Evolutionary conservation across 805 yeast genomes (phyloP).

Genomic region (Candida pseudoglaebosa): DNA sequence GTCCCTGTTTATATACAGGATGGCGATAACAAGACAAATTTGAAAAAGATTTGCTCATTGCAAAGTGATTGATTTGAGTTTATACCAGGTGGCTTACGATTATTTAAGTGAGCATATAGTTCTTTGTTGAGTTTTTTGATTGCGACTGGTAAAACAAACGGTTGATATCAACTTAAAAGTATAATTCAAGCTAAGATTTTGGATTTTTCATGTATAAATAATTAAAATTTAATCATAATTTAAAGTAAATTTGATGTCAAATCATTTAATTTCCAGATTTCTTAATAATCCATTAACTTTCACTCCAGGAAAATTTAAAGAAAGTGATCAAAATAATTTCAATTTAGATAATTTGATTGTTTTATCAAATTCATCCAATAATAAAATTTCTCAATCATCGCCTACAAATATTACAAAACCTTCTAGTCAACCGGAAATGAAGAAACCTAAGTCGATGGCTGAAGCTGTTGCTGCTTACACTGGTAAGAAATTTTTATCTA

Average conservation of each 20-base stretch:
- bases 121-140: background rate
- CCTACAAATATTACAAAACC: background rate
- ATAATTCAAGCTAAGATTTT: background rate
- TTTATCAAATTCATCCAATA: conserved; percentile 1
- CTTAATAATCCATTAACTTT: conserved; percentile 60
- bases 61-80: background rate
- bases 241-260: too few species aligned
- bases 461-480: conserved; percentile 58
- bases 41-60: conserved; percentile 2
- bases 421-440: conserved; percentile 6
- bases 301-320: conserved; percentile 52
- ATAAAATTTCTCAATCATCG: background rate
- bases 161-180: background rate
- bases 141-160: background rate
- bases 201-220: too few species aligned
- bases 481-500: conserved; percentile 49
- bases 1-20: too few species aligned
- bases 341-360: background rate
- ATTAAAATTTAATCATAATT: too few species aligned
- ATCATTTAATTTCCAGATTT: conserved; percentile 62
- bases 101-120: background rate
- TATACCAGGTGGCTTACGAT: background rate
- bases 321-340: background rate
- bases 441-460: conserved; percentile 47
- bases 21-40: background rate